Percentiles rank a stretch among this genome's conserved stretches.
phyloP scores from a whole-genome alignment of 1,139 yeast genomes.

The Arxiozyma slooffiae region DNA sequence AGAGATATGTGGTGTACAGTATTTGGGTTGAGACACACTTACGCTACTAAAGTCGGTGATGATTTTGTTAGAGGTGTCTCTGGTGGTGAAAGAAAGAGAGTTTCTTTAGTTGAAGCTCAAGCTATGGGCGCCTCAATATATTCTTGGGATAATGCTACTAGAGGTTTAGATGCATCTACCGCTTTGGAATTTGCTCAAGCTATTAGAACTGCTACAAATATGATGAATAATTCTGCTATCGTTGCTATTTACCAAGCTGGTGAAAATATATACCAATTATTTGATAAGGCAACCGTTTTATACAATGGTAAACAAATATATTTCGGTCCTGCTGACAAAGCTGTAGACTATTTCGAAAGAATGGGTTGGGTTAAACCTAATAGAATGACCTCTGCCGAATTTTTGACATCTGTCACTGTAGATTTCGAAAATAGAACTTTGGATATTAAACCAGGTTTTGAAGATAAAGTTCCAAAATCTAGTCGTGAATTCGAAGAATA shows the following conservation, averaged over 20 bases:
- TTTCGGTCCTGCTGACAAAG: slow-evolving; percentile 47
- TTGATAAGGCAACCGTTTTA: slow-evolving; percentile 55
- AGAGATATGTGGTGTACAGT: slow-evolving; percentile 45
- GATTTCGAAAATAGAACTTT: slow-evolving; percentile 29
- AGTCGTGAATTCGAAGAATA: slow-evolving; percentile 47
- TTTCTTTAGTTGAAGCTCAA: slow-evolving; percentile 53
- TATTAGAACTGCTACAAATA: slow-evolving; percentile 49
- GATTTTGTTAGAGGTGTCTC: slow-evolving; percentile 56
- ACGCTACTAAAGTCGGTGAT: slow-evolving; percentile 49
- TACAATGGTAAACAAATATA: slow-evolving; percentile 51
- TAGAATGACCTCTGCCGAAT: slow-evolving; percentile 58
- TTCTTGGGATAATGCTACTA: slow-evolving; percentile 73
- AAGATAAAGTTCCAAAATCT: slow-evolving; percentile 44
- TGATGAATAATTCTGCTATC: slow-evolving; percentile 47
- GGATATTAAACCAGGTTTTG: slow-evolving; percentile 45
- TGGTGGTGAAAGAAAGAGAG: slow-evolving; percentile 59
- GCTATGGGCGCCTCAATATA: slow-evolving; percentile 49
- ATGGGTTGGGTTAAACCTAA: slow-evolving; percentile 57
- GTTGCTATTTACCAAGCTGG: slow-evolving; percentile 63
- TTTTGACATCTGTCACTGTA: slow-evolving; percentile 54
- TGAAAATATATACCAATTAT: slow-evolving; percentile 51
- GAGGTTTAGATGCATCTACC: slow-evolving; percentile 67
- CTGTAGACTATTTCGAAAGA: slow-evolving; percentile 44
- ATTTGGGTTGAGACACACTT: slow-evolving; percentile 50
- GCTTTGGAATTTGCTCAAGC: slow-evolving; percentile 59